phyloP scores from a whole-genome alignment of 192 early-diverging fungal species.

The Coemansia sp. region DNA sequence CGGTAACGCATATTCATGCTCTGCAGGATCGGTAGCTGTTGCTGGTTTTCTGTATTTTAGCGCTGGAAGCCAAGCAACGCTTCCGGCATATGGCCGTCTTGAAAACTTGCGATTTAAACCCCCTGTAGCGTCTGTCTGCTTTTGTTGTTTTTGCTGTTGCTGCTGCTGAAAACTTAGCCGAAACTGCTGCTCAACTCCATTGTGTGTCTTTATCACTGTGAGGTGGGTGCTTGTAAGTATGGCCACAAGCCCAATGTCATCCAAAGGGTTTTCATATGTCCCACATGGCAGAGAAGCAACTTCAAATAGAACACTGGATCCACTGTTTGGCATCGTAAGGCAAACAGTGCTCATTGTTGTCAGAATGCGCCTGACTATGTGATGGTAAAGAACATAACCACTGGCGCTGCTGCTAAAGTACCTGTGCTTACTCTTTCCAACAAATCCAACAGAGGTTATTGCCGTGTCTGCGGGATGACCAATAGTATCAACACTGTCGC shows the following conservation, averaged over 20 bases:
- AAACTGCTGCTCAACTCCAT: conserved; percentile 39
- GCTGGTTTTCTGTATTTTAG: conserved; percentile 22
- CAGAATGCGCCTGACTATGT: conserved; percentile 46
- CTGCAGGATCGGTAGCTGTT: conserved; percentile 30
- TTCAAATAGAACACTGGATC: conserved; percentile 30
- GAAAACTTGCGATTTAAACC: conserved; percentile 17
- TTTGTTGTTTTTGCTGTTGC: conserved; percentile 4
- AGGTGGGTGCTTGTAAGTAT: conserved; percentile 32
- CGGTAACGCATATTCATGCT: conserved; percentile 18
- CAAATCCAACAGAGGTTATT: conserved; percentile 38
- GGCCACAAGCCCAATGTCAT: conserved; percentile 49
- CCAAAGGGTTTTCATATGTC: conserved; percentile 18
- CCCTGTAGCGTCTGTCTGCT: background rate
- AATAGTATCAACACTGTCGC: conserved; percentile 21
- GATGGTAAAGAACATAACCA: conserved; percentile 48
- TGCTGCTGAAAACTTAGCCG: conserved; percentile 18
- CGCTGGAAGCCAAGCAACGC: conserved; percentile 48
- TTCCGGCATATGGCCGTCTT: conserved; percentile 44
- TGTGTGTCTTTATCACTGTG: conserved; percentile 28
- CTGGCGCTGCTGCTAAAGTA: conserved; percentile 48
- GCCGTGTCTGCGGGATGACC: conserved; percentile 40
- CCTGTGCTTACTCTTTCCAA: conserved; percentile 49
- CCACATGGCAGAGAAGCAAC: conserved; percentile 32
- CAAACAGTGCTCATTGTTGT: conserved; percentile 45
- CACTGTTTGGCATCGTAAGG: conserved; percentile 8